Base-by-base conservation (phyloP, 1,284 basidiomycete species). In the Xerocomus amazonicus region DNA sequence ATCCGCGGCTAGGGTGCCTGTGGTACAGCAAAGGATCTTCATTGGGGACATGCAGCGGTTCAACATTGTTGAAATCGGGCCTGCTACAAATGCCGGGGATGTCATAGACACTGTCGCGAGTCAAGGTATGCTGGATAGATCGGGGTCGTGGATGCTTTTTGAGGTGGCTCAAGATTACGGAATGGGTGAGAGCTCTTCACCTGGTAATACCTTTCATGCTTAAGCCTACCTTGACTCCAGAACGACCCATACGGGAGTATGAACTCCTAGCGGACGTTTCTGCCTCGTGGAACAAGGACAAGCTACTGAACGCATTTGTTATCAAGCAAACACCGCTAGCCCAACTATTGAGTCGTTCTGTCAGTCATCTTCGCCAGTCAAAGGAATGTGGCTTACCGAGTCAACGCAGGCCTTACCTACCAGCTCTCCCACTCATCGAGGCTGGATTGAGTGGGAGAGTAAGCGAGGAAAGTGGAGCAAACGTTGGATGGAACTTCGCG, bases 381-480 rank as follows among this genome's bases (percentile, higher is more conserved):
- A 43, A 50, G 43, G 43, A 35, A 46, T 13, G n/a, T 56, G 36
- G 47, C 55, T 56, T 34, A 48, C 45, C 26, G 28, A 48, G 7
- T 31, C 36, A 4, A 41, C 14, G 16, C 57, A 89, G 85, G 78
- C 78, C 40, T 77, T 92, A 37, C 90, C 90, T 6, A 70, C 78
- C 1, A 81, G 77, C 56, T 83, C 88, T 4, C 91, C 91, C 6
- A 78, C 73, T 19, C 74, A 79, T 61, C 77, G 81, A 38, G 84
- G 84, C 6, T 92, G 84, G 65, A 80, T 95, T 14, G 88, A 94
- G 66, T 87, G 84, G 76, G 90, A 95, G 72, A 76, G 75, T 47
- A 94, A 92, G 70, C 82, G 85, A 52, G 92, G 92, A 35, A 95
- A 95, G 69, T 97, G 93, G 93, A 84, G 75, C 52, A 96, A 94